Evolutionary conservation across 805 yeast genomes (phyloP), one percentile per base, ranked within the genome.

Genomic region (Ogataea ganodermae): DNA sequence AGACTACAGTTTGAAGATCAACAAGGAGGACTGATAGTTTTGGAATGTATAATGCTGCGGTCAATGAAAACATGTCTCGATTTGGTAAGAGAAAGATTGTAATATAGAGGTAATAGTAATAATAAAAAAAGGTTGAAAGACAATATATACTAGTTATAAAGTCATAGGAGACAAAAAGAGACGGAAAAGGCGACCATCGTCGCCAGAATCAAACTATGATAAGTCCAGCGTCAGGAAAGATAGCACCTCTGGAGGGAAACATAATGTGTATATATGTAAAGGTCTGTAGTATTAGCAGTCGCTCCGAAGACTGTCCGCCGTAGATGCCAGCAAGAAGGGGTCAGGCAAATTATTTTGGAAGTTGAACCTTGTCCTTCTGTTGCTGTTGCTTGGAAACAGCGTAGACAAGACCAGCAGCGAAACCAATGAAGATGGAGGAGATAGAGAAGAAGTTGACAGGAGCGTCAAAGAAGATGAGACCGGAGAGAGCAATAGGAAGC

Each of bases 341-440:
- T 35, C 24, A 30, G 22, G 30, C 31, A 12, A 13, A 3, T 50
- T 60, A 66, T 58, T 66, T 68, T 52, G 73, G 73, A 42, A 69
- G 55, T 41, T 56, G 55, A 48, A 60, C 61, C 44, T 67, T 67
- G 36, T 62, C 68, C 67, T 76, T 81, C 65, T 76, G 79, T 74
- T 91, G 96, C 77, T 84, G 86, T 75, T 91, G 89, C 76, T 91
- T 94, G 55, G 98, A 96, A 56, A 88, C 86, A 51, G 97, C 92
- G 70, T 94, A 94, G 45, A 91, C 96, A 58, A 94, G 74, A 69
- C 99, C 99, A 53, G 99, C 96, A 55, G 83, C 74, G 74, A 94
- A 94, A 49, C 99, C 99, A 57, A 92, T 78, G 63, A 89, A 80
- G 66, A 94, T 94, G 40, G 99, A 92, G 32, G 90, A 72, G 53